A percentile compares a stretch with the other conserved stretches of the same genome.
Evolutionary conservation across 495 filamentous ascomycete species (phyloP).

Genomic region (Podospora pseudocomata): DNA sequence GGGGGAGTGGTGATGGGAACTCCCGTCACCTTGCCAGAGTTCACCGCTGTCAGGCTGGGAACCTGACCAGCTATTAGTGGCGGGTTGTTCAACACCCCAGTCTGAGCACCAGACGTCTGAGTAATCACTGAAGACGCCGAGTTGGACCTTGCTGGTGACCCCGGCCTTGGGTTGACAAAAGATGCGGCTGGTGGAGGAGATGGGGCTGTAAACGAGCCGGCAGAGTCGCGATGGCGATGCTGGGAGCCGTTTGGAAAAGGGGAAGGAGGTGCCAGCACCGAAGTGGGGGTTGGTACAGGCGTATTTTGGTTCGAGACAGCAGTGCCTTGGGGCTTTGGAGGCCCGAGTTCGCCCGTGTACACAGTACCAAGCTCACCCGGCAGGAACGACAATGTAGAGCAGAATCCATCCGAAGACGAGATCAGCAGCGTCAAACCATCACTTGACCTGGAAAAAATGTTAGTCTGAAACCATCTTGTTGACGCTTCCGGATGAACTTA

Average conservation of each 20-base stretch:
- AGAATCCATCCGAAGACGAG: slow-evolving; percentile 97
- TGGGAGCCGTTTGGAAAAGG: slow-evolving; percentile 44
- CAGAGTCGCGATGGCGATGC: slow-evolving; percentile 50
- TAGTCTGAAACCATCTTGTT: slow-evolving; percentile 19
- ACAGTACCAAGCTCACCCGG: slow-evolving; percentile 83
- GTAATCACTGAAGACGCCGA: slow-evolving; percentile 83
- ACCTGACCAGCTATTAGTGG: slow-evolving; percentile 70
- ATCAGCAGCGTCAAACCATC: slow-evolving; percentile 91
- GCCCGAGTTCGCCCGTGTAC: slow-evolving; percentile 66
- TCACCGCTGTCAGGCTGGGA: slow-evolving; percentile 66
- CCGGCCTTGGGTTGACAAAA: slow-evolving; percentile 54
- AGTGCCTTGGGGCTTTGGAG: slow-evolving; percentile 41
- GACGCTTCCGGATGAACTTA: slow-evolving; percentile 42
- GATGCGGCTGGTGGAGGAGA: slow-evolving; percentile 49
- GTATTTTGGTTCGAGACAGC: slow-evolving; percentile 57
- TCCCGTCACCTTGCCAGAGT: slow-evolving; percentile 55
- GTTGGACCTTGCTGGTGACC: slow-evolving; percentile 76
- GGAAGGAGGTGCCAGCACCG: slow-evolving; percentile 55
- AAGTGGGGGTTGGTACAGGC: slow-evolving; percentile 62
- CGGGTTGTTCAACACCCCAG: slow-evolving; percentile 63
- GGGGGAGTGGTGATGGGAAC: slow-evolving; percentile 70
- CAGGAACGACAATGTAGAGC: slow-evolving; percentile 81
- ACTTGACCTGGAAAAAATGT: slow-evolving; percentile 68
- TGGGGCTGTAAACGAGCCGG: slow-evolving; percentile 51
- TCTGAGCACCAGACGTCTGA: slow-evolving; percentile 34